Conservation (phyloP, 139 green algal genomes). For the Pedinophyceae sp. region DNA sequence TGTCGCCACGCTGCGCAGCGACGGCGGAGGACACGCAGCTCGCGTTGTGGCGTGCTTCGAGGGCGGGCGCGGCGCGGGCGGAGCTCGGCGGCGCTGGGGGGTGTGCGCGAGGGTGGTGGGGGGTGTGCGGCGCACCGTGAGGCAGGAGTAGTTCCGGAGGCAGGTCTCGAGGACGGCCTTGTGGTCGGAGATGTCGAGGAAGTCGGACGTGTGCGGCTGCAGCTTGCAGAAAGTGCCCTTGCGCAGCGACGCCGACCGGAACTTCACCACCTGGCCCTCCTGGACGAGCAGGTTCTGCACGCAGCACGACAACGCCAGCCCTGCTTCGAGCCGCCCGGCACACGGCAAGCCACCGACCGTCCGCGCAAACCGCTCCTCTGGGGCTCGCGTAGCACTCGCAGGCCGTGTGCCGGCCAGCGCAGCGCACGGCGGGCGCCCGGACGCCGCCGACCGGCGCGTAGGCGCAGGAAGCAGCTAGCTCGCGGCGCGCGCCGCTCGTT, state of each 20-base stretch:
- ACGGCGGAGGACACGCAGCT: neutral
- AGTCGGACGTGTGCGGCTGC: conserved; percentile 88
- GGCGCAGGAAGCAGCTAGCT: too few relatives aligned
- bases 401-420: too few relatives aligned
- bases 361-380: too few relatives aligned
- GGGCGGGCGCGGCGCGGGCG: neutral
- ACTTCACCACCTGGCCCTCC: conserved; percentile 73
- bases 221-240: conserved; percentile 94
- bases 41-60: neutral
- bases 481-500: too few relatives aligned
- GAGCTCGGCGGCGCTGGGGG: neutral
- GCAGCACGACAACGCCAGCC: neutral
- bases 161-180: conserved; percentile 91
- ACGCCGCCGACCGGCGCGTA: too few relatives aligned
- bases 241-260: conserved; percentile 66
- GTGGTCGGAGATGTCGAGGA: conserved; percentile 92
- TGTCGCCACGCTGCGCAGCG: conserved; percentile 46
- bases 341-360: too few relatives aligned
- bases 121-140: conserved; percentile 21
- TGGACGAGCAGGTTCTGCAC: conserved; percentile 85
- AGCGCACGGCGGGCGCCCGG: too few relatives aligned
- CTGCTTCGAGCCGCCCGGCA: neutral
- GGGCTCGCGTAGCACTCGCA: too few relatives aligned
- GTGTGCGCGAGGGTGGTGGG: neutral
- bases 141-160: conserved; percentile 68